Base-by-base conservation (phyloP, 176 grass and related monocot species). In the Secale cereale region DNA sequence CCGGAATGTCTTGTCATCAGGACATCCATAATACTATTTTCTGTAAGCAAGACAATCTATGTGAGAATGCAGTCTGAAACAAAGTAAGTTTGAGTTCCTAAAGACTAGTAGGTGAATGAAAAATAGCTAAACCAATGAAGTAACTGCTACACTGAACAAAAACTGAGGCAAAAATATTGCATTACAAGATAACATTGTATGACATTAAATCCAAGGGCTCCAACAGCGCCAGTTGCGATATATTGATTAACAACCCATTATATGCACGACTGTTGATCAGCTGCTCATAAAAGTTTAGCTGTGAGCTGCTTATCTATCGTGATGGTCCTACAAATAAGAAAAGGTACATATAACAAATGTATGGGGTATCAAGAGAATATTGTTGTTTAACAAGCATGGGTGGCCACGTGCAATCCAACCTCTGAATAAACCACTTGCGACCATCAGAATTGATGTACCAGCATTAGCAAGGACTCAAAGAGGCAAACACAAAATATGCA, bases 11-110 rank as follows among this genome's bases (percentile, higher is more conserved):
- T 86, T 91, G 60, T 98, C 96, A 94, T 98, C 96, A 78, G 93
- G 93, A 81, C 93, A 95, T 86, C 91, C 86, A 68, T 87, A 92
- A 76, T 98, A 98, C 11, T 87, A n/a, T 86, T 94, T 98, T 74
- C 96, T 98, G 88, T 32, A 90, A 94, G 80, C 19, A 65, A 30
- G 67, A 85, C 15, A 94, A 74, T 75, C 16, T 46, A 78, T 87
- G 50, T 83, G 22, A 86, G 59, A 69, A 81, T 50, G 32, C 25
- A 79, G 45, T 86, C 35, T 70, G 59, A 86, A 88, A 72, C 3
- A 7, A 88, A 70, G 71, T 22, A 88, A 82, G 19, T 28, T 78
- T 78, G 48, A 36, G 19, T 4, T 27, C 54, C 68, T n/a, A n/a
- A n/a, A n/a, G n/a, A n/a, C n/a, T n/a, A n/a, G n/a, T n/a, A n/a